phyloP scores from a whole-genome alignment of 1,139 yeast species.

The Torulaspora globosa region DNA sequence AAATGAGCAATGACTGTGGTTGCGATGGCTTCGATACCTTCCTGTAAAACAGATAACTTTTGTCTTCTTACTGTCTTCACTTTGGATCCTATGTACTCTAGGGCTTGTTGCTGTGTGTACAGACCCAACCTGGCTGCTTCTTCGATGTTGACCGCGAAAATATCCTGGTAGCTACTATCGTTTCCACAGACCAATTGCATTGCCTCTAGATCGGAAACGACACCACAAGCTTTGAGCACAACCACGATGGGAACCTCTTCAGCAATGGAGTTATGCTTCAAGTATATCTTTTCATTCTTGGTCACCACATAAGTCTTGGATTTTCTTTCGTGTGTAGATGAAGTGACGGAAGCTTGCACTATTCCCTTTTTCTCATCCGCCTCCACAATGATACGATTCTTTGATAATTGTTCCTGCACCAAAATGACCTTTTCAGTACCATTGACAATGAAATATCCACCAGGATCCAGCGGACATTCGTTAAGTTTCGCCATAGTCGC shows the following conservation, averaged over 20 bases:
- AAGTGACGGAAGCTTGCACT: conserved; percentile 95
- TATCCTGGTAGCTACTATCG: conserved; percentile 81
- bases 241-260: conserved; percentile 96
- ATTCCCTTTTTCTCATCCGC: conserved; percentile 92
- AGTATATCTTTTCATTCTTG: conserved; percentile 80
- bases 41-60: conserved; percentile 75
- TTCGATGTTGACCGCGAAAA: conserved; percentile 88
- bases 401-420: conserved; percentile 93
- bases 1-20: conserved; percentile 95
- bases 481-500: conserved; percentile 79
- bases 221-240: conserved; percentile 91
- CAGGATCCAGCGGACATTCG: conserved; percentile 98
- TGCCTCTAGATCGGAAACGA: conserved; percentile 87
- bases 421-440: conserved; percentile 97
- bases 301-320: conserved; percentile 95
- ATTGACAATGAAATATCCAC: conserved; percentile 95
- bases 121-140: conserved; percentile 86
- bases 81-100: conserved; percentile 82
- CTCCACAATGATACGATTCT: conserved; percentile 96
- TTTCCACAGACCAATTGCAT: conserved; percentile 92
- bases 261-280: conserved; percentile 90
- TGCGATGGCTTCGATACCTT: conserved; percentile 96
- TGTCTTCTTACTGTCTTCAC: conserved; percentile 93
- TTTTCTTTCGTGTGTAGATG: conserved; percentile 96
- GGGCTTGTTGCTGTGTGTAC: conserved; percentile 89